These are phyloP conservation scores for Serendipita sp. DNA, from an alignment of 768 basidiomycete species.

Conservation along the genomic window DNA sequence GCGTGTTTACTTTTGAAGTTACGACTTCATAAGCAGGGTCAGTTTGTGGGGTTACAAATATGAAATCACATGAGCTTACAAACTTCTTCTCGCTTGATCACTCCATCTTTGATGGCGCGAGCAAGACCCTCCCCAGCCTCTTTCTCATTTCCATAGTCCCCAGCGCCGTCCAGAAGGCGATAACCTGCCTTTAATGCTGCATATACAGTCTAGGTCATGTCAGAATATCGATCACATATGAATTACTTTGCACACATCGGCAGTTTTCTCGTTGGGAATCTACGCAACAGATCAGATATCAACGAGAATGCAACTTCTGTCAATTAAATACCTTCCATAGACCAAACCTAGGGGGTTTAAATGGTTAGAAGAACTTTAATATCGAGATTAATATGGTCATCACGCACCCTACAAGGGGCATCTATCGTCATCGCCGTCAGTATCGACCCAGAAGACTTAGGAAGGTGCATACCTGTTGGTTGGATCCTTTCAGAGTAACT, in stretches of 20 bases:
- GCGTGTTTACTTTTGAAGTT: slow-evolving; percentile 49
- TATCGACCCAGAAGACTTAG: not conserved
- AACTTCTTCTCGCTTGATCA: slow-evolving; percentile 77
- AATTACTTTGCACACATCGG: not conserved
- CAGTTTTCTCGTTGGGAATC: not conserved
- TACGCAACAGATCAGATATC: not conserved
- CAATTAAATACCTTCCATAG: slow-evolving; percentile 17
- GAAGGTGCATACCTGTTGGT: slow-evolving; percentile 7
- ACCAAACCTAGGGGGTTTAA: slow-evolving; percentile 10
- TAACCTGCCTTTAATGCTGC: slow-evolving; percentile 74
- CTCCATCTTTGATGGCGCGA: slow-evolving; percentile 60
- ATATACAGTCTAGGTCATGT: slow-evolving; percentile 47
- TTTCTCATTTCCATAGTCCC: slow-evolving; percentile 82
- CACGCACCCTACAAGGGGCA: slow-evolving; percentile 10
- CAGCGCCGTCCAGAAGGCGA: slow-evolving; percentile 72
- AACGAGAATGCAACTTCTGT: slow-evolving; percentile 15
- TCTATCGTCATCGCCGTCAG: slow-evolving; percentile 6
- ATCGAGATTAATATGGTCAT: not conserved
- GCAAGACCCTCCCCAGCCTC: slow-evolving; percentile 66
- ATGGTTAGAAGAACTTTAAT: not conserved
- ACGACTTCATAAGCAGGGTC: slow-evolving; percentile 35
- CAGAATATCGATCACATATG: not conserved
- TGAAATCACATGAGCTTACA: slow-evolving; percentile 31
- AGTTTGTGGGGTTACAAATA: not conserved
- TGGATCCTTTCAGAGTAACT: slow-evolving; percentile 7